Evolutionary conservation across 2,329 filamentous ascomycete genomes (phyloP).

Genomic region (Westerdykella aurantiaca): DNA sequence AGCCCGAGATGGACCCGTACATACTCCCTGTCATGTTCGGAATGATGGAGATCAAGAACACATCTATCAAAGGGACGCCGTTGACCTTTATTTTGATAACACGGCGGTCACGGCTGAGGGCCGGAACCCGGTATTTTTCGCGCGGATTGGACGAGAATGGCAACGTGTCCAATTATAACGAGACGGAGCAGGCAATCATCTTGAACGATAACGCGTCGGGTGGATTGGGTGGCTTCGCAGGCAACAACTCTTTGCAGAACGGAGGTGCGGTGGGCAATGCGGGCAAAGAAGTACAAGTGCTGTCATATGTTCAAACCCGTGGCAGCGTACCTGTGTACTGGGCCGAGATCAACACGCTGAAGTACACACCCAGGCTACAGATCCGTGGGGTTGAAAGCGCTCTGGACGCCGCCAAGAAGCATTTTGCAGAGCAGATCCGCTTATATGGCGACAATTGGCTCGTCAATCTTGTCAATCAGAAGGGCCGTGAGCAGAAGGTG

Average conservation of each 20-base stretch:
- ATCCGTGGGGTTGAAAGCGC: slow-evolving; percentile 79
- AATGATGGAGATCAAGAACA: slow-evolving; percentile 86
- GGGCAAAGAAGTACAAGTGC: slow-evolving; percentile 74
- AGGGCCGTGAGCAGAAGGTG: slow-evolving; percentile 79
- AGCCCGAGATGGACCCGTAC: slow-evolving; percentile 77
- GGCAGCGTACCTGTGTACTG: slow-evolving; percentile 95
- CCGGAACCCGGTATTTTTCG: slow-evolving; percentile 90
- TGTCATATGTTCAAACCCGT: slow-evolving; percentile 93
- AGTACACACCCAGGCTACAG: slow-evolving; percentile 86
- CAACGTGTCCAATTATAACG: slow-evolving; percentile 97
- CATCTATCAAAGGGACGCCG: slow-evolving; percentile 75
- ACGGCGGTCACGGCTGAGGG: slow-evolving; percentile 78
- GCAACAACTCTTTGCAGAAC: slow-evolving; percentile 69
- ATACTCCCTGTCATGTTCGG: slow-evolving; percentile 95
- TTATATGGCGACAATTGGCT: slow-evolving; percentile 96
- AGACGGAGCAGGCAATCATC: slow-evolving; percentile 89
- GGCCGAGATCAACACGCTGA: slow-evolving; percentile 90
- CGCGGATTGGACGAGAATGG: slow-evolving; percentile 89
- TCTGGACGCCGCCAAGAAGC: slow-evolving; percentile 69
- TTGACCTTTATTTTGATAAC: slow-evolving; percentile 86
- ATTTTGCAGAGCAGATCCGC: slow-evolving; percentile 89
- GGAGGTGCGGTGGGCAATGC: slow-evolving; percentile 51
- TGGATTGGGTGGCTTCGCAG: slow-evolving; percentile 73
- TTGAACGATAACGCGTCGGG: slow-evolving; percentile 72
- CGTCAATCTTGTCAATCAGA: slow-evolving; percentile 95